A percentile compares a stretch with the other conserved stretches of the same genome.
Evolutionary conservation across 768 basidiomycete genomes (phyloP).

Genomic region (Pluteus cervinus): DNA sequence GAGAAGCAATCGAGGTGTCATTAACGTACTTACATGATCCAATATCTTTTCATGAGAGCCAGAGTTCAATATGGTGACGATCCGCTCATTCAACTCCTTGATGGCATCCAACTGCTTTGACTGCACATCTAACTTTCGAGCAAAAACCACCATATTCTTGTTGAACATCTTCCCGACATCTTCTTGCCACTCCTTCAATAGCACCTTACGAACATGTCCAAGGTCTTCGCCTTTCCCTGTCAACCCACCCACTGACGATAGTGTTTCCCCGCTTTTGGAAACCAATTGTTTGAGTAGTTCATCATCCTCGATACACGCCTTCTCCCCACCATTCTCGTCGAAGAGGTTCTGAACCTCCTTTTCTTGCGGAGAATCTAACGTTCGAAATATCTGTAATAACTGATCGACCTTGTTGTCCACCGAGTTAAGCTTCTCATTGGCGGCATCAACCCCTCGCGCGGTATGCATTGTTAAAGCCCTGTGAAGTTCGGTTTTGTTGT

Average conservation of each 20-base stretch:
- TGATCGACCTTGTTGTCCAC: constrained; percentile 19
- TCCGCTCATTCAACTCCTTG: no score
- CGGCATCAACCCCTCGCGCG: constrained; percentile 26
- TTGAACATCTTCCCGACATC: constrained; percentile 17
- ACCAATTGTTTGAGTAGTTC: constrained; percentile 19
- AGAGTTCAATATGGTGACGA: no score
- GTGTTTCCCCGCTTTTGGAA: constrained; percentile 13
- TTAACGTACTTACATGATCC: no score
- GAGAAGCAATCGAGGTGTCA: no score
- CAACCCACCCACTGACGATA: not conserved
- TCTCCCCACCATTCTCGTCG: constrained; percentile 25
- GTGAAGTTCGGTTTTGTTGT: constrained; percentile 28
- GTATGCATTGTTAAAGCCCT: constrained; percentile 32
- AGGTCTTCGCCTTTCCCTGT: constrained; percentile 12
- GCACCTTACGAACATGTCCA: constrained; percentile 8
- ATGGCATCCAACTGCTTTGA: constrained; percentile 16
- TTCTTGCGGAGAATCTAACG: constrained; percentile 27
- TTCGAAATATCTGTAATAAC: constrained; percentile 23
- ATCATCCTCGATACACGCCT: constrained; percentile 24
- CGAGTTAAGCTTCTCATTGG: constrained; percentile 26
- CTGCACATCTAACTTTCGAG: constrained; percentile 27
- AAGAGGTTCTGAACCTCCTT: constrained; percentile 24
- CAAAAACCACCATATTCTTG: constrained; percentile 26
- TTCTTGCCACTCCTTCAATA: constrained; percentile 13
- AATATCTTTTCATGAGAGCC: no score